Evolutionary conservation across 1,284 basidiomycete genomes (phyloP), one percentile per base, ranked within the genome.

Genomic region (Flammula alnicola): DNA sequence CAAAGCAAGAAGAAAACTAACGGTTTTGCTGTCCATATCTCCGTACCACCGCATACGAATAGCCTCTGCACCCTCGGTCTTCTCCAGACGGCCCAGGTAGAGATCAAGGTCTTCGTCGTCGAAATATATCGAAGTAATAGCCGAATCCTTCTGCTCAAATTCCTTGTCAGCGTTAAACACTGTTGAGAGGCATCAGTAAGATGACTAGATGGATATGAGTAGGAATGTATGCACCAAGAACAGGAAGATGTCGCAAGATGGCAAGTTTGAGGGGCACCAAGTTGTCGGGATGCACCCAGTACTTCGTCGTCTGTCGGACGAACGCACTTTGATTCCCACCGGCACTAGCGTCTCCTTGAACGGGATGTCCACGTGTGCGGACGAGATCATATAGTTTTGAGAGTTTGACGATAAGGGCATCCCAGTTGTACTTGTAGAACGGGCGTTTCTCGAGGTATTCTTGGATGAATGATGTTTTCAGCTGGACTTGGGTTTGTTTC

Each of bases 1-100:
- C 22, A 25, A 11, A 3, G 30, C 40, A 31, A 35, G 14, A 12
- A 35, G 31, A 35, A 17, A 6, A 69, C 80, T 57, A 51, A 91
- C 89, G 10, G 84, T 90, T 70, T 88, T 92, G 50, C 81, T 83
- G 62, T 85, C 81, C 60, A 87, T 86, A 63, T 95, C 95, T n/a
- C 96, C 97, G 67, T 99, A 99, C 97, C 96, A 99, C 31, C 96
- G 83, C 57, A 99, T 75, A 48, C 96, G 92, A 56, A 99, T 84
- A 10, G 97, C 96, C 71, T 99, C 95, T 4, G 97, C 96, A 4
- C 96, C 96, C 74, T 99, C 96, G 0, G 95, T 98, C 80, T 99
- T 99, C 72, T 99, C 96, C 19, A 99, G 76, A 45, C 96, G 88
- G 37, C 97, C 96, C 12, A 99, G 86, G 66, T 99, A 99, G n/a